Evolutionary conservation across 2,329 filamentous ascomycete genomes (phyloP).

Genomic region (Lasiodiplodia gonubiensis): DNA sequence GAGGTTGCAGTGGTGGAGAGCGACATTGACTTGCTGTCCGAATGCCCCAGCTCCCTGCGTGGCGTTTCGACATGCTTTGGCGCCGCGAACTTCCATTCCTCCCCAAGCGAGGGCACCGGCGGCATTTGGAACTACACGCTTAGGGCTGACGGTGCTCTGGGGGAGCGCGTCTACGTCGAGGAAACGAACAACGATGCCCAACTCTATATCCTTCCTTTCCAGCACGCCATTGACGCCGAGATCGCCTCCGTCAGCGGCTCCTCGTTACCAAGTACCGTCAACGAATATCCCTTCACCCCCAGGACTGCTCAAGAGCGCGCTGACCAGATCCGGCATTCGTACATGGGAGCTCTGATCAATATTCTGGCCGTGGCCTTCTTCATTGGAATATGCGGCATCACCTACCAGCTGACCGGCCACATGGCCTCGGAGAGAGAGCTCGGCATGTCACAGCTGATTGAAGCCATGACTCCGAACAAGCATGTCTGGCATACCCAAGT

Average conservation of each 20-base stretch:
- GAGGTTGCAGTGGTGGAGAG: slow-evolving; percentile 60
- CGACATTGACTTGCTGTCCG: slow-evolving; percentile 63
- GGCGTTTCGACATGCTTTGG: slow-evolving; percentile 76
- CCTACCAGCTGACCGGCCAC: slow-evolving; percentile 85
- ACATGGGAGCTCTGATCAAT: slow-evolving; percentile 75
- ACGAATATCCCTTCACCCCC: slow-evolving; percentile 79
- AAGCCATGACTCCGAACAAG: slow-evolving; percentile 86
- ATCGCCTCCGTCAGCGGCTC: slow-evolving; percentile 65
- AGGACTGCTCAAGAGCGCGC: slow-evolving; percentile 70
- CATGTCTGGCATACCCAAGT: slow-evolving; percentile 77
- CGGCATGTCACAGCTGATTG: slow-evolving; percentile 86
- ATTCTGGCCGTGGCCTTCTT: slow-evolving; percentile 81
- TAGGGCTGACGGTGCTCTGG: slow-evolving; percentile 74
- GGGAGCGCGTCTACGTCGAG: slow-evolving; percentile 67
- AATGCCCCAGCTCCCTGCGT: slow-evolving; percentile 62
- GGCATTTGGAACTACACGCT: slow-evolving; percentile 87
- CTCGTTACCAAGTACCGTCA: slow-evolving; percentile 44
- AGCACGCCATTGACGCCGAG: slow-evolving; percentile 75
- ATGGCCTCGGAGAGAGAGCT: slow-evolving; percentile 84
- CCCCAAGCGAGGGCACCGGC: slow-evolving; percentile 70
- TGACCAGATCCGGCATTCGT: slow-evolving; percentile 68
- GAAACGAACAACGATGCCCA: slow-evolving; percentile 74
- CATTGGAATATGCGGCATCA: slow-evolving; percentile 78
- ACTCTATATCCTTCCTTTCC: slow-evolving; percentile 78
- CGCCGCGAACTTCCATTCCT: slow-evolving; percentile 76